These are phyloP conservation scores for Botrytis sinoallii DNA, from an alignment of 2,329 filamentous ascomycete species.

Conservation along the genomic window DNA sequence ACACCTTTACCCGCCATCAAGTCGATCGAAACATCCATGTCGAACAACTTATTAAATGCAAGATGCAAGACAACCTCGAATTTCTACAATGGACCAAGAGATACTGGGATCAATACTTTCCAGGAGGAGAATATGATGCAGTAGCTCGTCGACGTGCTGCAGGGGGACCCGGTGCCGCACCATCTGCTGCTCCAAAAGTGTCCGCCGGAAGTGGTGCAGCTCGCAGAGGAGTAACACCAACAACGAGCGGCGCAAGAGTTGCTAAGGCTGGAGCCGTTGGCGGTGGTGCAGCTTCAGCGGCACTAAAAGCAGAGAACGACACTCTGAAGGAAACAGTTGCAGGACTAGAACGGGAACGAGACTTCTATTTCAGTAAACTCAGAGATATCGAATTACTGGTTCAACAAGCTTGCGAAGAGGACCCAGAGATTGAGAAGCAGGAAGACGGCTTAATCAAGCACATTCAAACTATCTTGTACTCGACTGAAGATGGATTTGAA, in stretches of 20 bases:
- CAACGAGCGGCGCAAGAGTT: slow-evolving; percentile 44
- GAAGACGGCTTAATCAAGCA: slow-evolving; percentile 90
- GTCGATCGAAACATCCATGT: slow-evolving; percentile 90
- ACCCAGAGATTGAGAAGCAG: slow-evolving; percentile 90
- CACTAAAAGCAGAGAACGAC: slow-evolving; percentile 78
- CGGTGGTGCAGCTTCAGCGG: slow-evolving; percentile 60
- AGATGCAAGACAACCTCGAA: slow-evolving; percentile 99
- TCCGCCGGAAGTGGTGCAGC: slow-evolving; percentile 43
- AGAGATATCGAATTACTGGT: slow-evolving; percentile 94
- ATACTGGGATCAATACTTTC: slow-evolving; percentile 98
- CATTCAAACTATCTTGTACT: slow-evolving; percentile 96
- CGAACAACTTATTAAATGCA: slow-evolving; percentile 89
- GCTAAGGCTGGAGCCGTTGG: slow-evolving; percentile 45
- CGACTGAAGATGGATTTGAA: slow-evolving; percentile 89
- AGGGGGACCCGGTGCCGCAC: slow-evolving; percentile 52
- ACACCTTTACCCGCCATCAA: slow-evolving; percentile 78
- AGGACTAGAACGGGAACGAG: slow-evolving; percentile 90
- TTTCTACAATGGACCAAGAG: slow-evolving; percentile 96
- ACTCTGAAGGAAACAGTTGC: slow-evolving; percentile 93
- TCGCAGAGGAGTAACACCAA: slow-evolving; percentile 42
- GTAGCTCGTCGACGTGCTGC: slow-evolving; percentile 78
- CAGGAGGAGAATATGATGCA: slow-evolving; percentile 95
- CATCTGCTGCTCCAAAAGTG: slow-evolving; percentile 49
- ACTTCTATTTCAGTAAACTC: slow-evolving; percentile 99
- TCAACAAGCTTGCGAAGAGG: slow-evolving; percentile 87